Evolutionary conservation across 306 rosid genomes (phyloP).

Genomic region (Prunus padus): DNA sequence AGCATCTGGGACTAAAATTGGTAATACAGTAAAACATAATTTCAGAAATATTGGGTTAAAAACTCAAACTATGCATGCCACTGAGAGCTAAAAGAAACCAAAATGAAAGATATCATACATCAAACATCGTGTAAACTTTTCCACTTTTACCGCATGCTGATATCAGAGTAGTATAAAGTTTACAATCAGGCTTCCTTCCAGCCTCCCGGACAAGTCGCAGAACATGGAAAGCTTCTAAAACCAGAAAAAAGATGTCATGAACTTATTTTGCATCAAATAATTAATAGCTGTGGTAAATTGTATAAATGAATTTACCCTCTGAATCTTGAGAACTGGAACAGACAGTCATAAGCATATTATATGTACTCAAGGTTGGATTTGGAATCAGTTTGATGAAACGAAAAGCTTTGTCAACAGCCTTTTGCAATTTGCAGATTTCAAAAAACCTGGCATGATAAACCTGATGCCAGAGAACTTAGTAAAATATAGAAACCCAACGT

Average conservation of each 20-base stretch:
- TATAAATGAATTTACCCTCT: slow-evolving; percentile 49
- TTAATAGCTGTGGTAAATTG: slow-evolving; percentile 10
- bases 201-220: slow-evolving; percentile 78
- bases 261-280: slow-evolving; percentile 14
- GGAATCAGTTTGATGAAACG: slow-evolving; percentile 73
- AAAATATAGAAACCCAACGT: slow-evolving; percentile 27
- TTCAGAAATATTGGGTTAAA: background rate
- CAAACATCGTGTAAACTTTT: slow-evolving; percentile 90
- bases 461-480: slow-evolving; percentile 49
- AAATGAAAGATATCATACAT: slow-evolving; percentile 60
- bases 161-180: slow-evolving; percentile 92
- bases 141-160: slow-evolving; percentile 93
- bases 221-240: slow-evolving; percentile 88
- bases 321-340: slow-evolving; percentile 76
- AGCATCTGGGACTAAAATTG: background rate
- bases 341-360: slow-evolving; percentile 96
- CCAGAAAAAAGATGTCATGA: slow-evolving; percentile 32
- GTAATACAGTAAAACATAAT: background rate
- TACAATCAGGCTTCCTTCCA: slow-evolving; percentile 80
- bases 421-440: slow-evolving; percentile 70
- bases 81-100: slow-evolving; percentile 11
- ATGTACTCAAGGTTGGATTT: slow-evolving; percentile 86
- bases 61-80: background rate
- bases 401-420: slow-evolving; percentile 89
- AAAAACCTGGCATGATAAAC: slow-evolving; percentile 93